Evolutionary conservation across 768 basidiomycete species (phyloP), one percentile per base, ranked within the genome.

Genomic region (Russula brevipes): DNA sequence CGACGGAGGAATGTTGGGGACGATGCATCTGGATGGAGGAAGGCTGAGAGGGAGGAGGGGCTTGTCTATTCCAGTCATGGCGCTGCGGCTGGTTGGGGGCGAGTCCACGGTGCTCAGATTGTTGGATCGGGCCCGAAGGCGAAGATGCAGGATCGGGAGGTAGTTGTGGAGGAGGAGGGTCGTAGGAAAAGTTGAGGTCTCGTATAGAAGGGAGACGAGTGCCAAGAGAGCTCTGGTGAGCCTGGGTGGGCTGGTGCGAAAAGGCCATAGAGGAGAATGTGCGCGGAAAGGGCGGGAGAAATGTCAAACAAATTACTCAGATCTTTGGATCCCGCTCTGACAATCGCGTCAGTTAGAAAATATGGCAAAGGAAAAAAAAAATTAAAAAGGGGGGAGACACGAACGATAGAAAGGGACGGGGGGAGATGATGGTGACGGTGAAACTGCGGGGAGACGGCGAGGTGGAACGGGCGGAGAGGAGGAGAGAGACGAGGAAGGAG

Each of bases 131-230:
- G 54, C 70, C 61, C 67, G 73, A 60, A 54, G 66, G 57, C 10
- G 74, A 68, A 24, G 75, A 61, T 44, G 66, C 63, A 54, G 77
- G 75, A 63, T 77, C 76, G 35, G 72, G 70, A 59, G 62, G 57
- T 6, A 59, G 30, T 63, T 63, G 62, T 19, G 74, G 66, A 38
- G 74, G 66, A 38, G 74, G 73, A 30, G 77, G 66, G 56, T 69
- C 71, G 58, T 80, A 82, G 59, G 72, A 71, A 66, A 89, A 88
- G 72, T 87, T 85, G 71, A 90, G 79, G 70, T 87, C 86, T 76
- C 83, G 88, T 72, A 89, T 80, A 19, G 87, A 87, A 0, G 88
- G 88, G 5, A 88, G 80, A 44, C 85, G 85, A 73, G 61, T 79
- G 54, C 31, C 74, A 74, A 73, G 69, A 42, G 77, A 70, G 66